Conservation (phyloP, 2,329 filamentous ascomycete species). For the Tolypocladium sp. region DNA sequence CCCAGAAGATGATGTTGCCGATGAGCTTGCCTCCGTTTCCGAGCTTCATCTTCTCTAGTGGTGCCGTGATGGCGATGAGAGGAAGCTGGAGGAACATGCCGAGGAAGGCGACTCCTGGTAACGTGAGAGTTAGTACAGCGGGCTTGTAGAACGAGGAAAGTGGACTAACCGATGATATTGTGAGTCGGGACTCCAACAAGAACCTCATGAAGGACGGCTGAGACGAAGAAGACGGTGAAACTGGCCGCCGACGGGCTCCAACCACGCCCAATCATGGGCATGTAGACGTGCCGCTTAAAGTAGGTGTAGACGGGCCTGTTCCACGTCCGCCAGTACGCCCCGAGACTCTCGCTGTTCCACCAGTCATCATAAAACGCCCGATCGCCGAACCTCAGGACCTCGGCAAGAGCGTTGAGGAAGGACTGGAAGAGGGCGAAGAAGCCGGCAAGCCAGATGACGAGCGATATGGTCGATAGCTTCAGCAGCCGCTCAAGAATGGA, state of each 20-base stretch:
- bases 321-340: conserved; percentile 91
- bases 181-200: conserved; percentile 92
- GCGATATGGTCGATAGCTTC: conserved; percentile 90
- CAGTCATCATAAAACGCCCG: conserved; percentile 94
- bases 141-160: not conserved
- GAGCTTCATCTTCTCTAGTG: conserved; percentile 69
- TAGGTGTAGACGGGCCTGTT: conserved; percentile 97
- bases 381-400: conserved; percentile 84
- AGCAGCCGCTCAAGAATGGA: conserved; percentile 83
- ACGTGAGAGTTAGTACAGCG: conserved; percentile 5
- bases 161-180: conserved; percentile 66
- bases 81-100: conserved; percentile 94
- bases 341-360: conserved; percentile 89
- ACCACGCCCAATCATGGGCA: conserved; percentile 76
- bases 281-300: conserved; percentile 91
- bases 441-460: conserved; percentile 94
- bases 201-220: conserved; percentile 82
- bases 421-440: conserved; percentile 97
- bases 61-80: conserved; percentile 71
- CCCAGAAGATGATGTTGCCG: conserved; percentile 93
- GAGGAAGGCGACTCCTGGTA: conserved; percentile 75
- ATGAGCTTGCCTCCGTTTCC: conserved; percentile 63
- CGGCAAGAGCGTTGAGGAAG: conserved; percentile 81
- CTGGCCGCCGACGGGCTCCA: conserved; percentile 65
- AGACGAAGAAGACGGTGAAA: conserved; percentile 77